A percentile compares a stretch with the other conserved stretches of the same genome.
phyloP scores from a whole-genome alignment of 1,284 basidiomycete genomes.

The Fistulinella cinereoalba region DNA sequence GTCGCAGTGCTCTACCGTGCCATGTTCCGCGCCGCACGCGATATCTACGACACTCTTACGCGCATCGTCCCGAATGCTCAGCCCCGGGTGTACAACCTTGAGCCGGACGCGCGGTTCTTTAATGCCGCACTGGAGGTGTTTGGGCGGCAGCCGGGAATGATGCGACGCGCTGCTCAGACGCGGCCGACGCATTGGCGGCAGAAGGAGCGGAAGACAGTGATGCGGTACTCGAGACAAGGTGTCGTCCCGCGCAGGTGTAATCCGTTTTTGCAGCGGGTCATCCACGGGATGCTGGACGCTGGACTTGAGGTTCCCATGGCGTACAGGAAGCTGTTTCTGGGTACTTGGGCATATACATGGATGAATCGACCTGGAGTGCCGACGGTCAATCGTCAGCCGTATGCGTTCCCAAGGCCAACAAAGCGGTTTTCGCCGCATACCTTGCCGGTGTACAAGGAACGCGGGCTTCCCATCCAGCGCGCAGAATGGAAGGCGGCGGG shows the following conservation, averaged over 20 bases:
- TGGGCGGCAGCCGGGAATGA: conserved; percentile 33
- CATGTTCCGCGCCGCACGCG: conserved; percentile 36
- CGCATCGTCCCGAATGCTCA: conserved; percentile 16
- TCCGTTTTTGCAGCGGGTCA: conserved; percentile 44
- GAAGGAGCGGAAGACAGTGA: conserved; percentile 26
- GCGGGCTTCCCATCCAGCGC: conserved; percentile 39
- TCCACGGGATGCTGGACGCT: conserved; percentile 41
- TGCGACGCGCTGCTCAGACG: conserved; percentile 20
- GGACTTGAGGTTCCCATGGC: conserved; percentile 49
- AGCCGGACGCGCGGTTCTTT: conserved; percentile 63
- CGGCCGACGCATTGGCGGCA: conserved; percentile 31
- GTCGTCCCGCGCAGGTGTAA: conserved; percentile 32
- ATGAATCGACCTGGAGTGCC: conserved; percentile 11
- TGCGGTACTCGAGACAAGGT: conserved; percentile 28
- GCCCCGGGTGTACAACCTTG: conserved; percentile 35
- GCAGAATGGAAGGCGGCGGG: conserved; percentile 23
- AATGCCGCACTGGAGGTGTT: conserved; percentile 59
- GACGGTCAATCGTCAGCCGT: conserved; percentile 28
- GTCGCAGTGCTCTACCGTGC: conserved; percentile 36
- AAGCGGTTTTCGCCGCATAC: conserved; percentile 25
- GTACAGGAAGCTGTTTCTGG: conserved; percentile 44
- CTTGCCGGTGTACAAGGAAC: conserved; percentile 37
- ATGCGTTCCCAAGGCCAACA: conserved; percentile 30
- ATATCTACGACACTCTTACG: conserved; percentile 32
- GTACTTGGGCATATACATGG: conserved; percentile 28